Base-by-base conservation (phyloP, 2,329 filamentous ascomycete species). In the Neofusicoccum sp. region DNA sequence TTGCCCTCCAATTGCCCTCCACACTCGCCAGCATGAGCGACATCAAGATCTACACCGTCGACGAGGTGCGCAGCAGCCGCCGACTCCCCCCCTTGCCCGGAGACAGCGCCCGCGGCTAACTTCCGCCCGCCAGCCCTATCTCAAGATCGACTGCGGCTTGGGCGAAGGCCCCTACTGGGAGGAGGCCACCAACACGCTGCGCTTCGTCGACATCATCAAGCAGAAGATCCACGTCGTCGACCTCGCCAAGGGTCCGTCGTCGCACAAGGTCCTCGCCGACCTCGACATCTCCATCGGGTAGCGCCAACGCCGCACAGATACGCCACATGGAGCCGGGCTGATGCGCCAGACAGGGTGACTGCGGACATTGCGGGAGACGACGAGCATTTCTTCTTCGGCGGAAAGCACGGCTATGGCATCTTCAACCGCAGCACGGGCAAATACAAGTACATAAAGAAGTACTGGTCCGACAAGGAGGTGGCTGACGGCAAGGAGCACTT, bases 201-300 rank as follows among this genome's bases (percentile, higher is more conserved):
- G 90, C 65, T 92, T 91, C 73, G 85, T 93, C 63, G 93, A 97
- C 75, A 93, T 96, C 75, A 89, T 88, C 73, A 86, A 89, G 71
- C 84, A 89, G 71, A 85, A 86, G 63, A 71, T 96, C 47, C 89
- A 95, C 77, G 82, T 83, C 49, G 82, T 95, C 62, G 83, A 90
- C 67, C 79, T 96, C 26, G 71, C 75, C 49, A 78, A 83, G 62
- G 89, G 88, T 0, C 84, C 85, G 14, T 76, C 77, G 4, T 90
- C 89, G 38, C 71, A 83, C 71, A 76, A 74, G 65, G 72, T 78
- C 58, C 73, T 89, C 63, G 70, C 70, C 54, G 80, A 85, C 65
- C 88, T 89, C 7, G 78, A 80, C 48, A 78, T 79, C 64, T 79
- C 82, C 30, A 79, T 87, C 64, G 82, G 83, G 79, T 81, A 67